Conservation (phyloP, 768 basidiomycete genomes). For the Mycena belliarum region DNA sequence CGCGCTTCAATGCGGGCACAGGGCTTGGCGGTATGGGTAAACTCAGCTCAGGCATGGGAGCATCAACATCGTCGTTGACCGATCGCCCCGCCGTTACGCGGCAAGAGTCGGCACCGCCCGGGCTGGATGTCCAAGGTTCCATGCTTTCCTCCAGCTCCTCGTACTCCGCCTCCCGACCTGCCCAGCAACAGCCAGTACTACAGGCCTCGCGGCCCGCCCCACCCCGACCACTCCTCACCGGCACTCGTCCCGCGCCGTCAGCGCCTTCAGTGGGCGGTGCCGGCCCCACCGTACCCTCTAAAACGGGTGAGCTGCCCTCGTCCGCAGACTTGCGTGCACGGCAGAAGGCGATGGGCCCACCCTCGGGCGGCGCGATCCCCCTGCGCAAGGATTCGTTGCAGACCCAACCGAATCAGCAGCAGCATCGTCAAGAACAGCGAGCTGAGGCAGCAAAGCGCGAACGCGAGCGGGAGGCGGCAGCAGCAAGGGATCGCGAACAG, state of each 20-base stretch:
- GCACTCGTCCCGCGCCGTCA: constrained; percentile 54
- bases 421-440: constrained; percentile 32
- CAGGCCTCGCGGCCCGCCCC: constrained; percentile 70
- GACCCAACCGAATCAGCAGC: constrained; percentile 31
- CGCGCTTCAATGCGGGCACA: constrained; percentile 89
- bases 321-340: constrained; percentile 68
- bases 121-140: constrained; percentile 15
- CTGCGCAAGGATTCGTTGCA: constrained; percentile 52
- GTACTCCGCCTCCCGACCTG: constrained; percentile 46
- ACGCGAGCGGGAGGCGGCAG: constrained; percentile 27
- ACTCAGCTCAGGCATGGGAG: constrained; percentile 28
- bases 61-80: constrained; percentile 28
- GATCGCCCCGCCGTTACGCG: constrained; percentile 41
- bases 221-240: constrained; percentile 62
- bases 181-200: constrained; percentile 48
- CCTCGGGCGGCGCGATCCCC: constrained; percentile 37
- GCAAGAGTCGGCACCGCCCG: constrained; percentile 45
- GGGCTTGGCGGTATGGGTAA: constrained; percentile 79
- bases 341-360: constrained; percentile 58
- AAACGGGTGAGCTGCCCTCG: constrained; percentile 60
- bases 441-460: constrained; percentile 34
- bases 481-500: constrained; percentile 30
- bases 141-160: constrained; percentile 26
- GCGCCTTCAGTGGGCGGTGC: constrained; percentile 35
- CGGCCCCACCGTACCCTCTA: constrained; percentile 24